Conservation (phyloP, 2,329 filamentous ascomycete genomes). For the Xylaria sp. region DNA sequence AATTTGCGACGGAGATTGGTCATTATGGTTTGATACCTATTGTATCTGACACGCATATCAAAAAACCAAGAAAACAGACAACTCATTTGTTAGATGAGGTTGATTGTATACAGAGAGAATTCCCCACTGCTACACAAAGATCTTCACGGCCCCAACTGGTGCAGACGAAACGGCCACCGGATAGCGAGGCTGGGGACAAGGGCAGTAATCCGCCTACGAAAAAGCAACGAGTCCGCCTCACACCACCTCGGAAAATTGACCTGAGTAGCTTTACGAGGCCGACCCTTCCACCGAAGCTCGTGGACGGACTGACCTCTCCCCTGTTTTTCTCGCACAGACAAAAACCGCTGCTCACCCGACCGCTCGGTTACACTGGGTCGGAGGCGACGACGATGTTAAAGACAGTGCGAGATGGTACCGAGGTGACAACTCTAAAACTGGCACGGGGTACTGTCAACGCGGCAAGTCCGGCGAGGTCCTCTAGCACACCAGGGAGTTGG, state of each 20-base stretch:
- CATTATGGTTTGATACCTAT: slow-evolving; percentile 49
- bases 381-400: slow-evolving; percentile 62
- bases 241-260: slow-evolving; percentile 58
- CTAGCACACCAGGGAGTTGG: slow-evolving; percentile 64
- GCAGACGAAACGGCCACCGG: slow-evolving; percentile 41
- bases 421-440: slow-evolving; percentile 66
- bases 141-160: slow-evolving; percentile 34
- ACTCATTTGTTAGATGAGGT: slow-evolving; percentile 35
- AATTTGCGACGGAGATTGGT: slow-evolving; percentile 45
- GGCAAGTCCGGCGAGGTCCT: slow-evolving; percentile 59
- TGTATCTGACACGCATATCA: slow-evolving; percentile 37
- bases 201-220: slow-evolving; percentile 51
- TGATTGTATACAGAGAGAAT: slow-evolving; percentile 30
- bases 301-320: slow-evolving; percentile 59
- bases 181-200: slow-evolving; percentile 39
- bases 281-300: slow-evolving; percentile 45
- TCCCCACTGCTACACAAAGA: slow-evolving; percentile 35
- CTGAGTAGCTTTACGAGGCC: slow-evolving; percentile 52
- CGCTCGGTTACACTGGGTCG: slow-evolving; percentile 53
- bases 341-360: slow-evolving; percentile 52
- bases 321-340: slow-evolving; percentile 63
- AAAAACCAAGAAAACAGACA: slow-evolving; percentile 37
- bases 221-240: slow-evolving; percentile 60
- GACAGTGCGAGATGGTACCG: slow-evolving; percentile 58
- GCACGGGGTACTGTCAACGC: slow-evolving; percentile 64